Conservation (phyloP, 768 basidiomycete species). For the Thelephora aurantiotincta region DNA sequence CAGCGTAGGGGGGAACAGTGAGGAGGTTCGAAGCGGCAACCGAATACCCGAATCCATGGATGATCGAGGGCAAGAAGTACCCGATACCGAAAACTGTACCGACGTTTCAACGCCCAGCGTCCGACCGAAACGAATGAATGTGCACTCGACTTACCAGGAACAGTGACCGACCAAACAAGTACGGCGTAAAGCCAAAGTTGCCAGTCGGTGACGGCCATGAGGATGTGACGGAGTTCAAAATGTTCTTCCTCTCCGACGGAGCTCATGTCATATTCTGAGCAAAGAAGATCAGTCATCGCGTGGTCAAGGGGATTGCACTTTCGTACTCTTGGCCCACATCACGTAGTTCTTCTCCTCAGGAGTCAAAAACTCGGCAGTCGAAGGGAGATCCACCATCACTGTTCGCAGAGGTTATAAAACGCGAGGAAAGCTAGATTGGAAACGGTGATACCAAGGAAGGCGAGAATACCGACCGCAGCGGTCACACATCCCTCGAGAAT, state of each 20-base stretch:
- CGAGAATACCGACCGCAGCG: conserved; percentile 36
- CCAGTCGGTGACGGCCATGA: conserved; percentile 47
- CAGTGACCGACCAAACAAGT: conserved; percentile 43
- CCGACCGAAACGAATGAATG: neutral
- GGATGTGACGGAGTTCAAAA: conserved; percentile 39
- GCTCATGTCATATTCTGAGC: conserved; percentile 41
- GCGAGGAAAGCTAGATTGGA: neutral
- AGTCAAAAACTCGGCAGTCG: conserved; percentile 45
- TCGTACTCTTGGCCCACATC: conserved; percentile 41
- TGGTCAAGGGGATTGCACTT: conserved; percentile 4
- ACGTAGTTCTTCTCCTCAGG: conserved; percentile 44
- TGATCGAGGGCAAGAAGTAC: conserved; percentile 51
- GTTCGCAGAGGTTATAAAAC: neutral
- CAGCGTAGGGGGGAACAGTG: conserved; percentile 52
- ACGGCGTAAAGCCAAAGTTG: conserved; percentile 48
- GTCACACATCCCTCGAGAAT: conserved; percentile 55
- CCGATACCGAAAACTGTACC: conserved; percentile 54
- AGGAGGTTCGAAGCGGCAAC: conserved; percentile 46
- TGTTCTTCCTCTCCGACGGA: conserved; percentile 48
- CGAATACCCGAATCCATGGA: conserved; percentile 43
- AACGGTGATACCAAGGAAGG: conserved; percentile 29
- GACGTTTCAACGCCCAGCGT: neutral
- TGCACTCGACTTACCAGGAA: conserved; percentile 39
- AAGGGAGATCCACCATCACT: conserved; percentile 53
- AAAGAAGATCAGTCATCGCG: neutral